Base-by-base conservation (phyloP, 306 rosid genomes). In the Cucumis hystrix region DNA sequence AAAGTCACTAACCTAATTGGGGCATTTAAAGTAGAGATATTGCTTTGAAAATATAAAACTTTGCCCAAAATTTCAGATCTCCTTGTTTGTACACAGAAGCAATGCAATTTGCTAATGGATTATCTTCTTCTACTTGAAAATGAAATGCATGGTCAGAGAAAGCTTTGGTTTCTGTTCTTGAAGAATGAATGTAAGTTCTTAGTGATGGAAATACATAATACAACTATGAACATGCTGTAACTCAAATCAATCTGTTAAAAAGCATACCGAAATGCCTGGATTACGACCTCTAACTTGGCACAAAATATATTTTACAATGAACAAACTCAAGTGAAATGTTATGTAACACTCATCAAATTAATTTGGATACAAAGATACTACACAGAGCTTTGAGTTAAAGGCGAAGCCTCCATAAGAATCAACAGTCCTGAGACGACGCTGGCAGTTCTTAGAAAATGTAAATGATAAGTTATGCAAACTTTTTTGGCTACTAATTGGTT, bases 391-490 rank as follows among this genome's bases (percentile, higher is more conserved):
- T 25, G 43, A 7, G 67, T 55, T 35, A 75, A 75, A 57, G 67
- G 39, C 47, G 66, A 75, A 75, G 67, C 49, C 67, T 20, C 54
- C 40, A n/a, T 3, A 57, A 7, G 55, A 75, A 75, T 37, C 35
- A 10, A 56, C 16, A 6, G 54, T 56, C 54, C 33, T n/a, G 16
- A 33, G 21, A 58, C 54, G 45, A 56, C 1, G 6, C 8, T 30
- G 72, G 79, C 79, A 77, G 59, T 62, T 61, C 59, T 41, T 40
- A 25, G 51, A 28, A 77, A 75, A 35, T 20, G 67, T 58, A 75
- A 25, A 77, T 5, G 59, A 47, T 14, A 43, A 47, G 73, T 54
- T 62, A 63, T 61, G 49, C 74, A 30, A 45, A 61, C 20, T 77
- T 28, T 28, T 47, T 62, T 18, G 45, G 43, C 51, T 77, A 47